Evolutionary conservation across 1,284 basidiomycete genomes (phyloP), one percentile per base, ranked within the genome.

Genomic region (Uromyces viciae-fabae): DNA sequence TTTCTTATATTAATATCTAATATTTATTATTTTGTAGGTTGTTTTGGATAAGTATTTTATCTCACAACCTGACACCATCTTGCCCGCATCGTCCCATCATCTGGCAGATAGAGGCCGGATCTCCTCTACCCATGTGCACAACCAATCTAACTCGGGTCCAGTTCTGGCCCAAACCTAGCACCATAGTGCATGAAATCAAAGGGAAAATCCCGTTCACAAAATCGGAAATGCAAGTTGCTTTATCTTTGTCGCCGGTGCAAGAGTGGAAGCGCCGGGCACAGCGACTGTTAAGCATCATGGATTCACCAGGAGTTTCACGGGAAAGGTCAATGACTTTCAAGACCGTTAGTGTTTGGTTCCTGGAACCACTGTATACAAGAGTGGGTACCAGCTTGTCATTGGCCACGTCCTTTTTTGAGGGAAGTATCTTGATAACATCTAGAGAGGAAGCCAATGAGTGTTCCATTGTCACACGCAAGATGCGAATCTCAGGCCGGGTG

Each of bases 101-200:
- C 33, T 75, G 54, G 5, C 33, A 17, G 2, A 71, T 52, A 22
- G 43, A 71, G n/a, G 68, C 68, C 0, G 68, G 68, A 52, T 71
- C 73, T 11, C 56, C 43, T n/a, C 56, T 33, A 1, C 73, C 73
- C 58, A 64, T 62, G 56, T 33, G 36, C 22, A 75, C 36, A 17
- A 75, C 73, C 31, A 15, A 15, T 9, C 42, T 52, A 3, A 75
- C 73, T 15, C 56, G 22, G 9, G 33, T 75, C 73, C 73, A 75
- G 43, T 75, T 75, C 40, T 75, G 73, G 28, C 54, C 73, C 28
- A 75, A 62, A 3, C 73, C 73, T 25, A 75, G 28, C 14, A 56
- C 73, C 60, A 64, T 62, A 40, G 73, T 75, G 25, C 60, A 62
- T 2, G 74, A 75, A 9, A 76, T 38, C 25, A 62, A 33, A 5